A percentile compares a stretch with the other conserved stretches of the same genome.
These are phyloP conservation scores for Penicillium subrubescens DNA, from an alignment of 495 filamentous ascomycete species.

Conservation along the genomic window DNA sequence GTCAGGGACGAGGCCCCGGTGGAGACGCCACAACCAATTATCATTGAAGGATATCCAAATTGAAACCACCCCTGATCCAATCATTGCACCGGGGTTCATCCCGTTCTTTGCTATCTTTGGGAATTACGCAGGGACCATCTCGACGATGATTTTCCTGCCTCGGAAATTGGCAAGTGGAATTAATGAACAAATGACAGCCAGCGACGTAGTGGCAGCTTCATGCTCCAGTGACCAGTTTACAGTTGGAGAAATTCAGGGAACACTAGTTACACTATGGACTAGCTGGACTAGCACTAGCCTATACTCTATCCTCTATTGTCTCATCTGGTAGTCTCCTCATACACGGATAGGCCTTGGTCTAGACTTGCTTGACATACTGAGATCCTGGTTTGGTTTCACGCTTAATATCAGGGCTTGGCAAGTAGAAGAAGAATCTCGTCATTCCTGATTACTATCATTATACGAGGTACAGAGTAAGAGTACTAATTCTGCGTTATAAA, in stretches of 20 bases:
- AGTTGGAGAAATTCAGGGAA: background rate
- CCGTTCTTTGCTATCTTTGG: background rate
- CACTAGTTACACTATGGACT: too few species aligned
- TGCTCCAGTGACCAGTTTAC: background rate
- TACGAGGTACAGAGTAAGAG: background rate
- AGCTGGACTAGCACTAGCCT: background rate
- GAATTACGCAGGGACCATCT: background rate
- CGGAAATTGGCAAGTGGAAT: background rate
- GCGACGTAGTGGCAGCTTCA: background rate
- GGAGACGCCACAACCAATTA: background rate
- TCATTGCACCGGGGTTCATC: background rate
- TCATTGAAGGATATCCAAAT: conserved; percentile 5
- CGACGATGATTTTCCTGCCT: background rate
- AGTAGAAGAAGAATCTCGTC: background rate
- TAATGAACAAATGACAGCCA: background rate
- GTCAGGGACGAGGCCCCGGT: conserved; percentile 3
- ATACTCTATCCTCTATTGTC: background rate
- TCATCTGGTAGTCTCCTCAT: background rate
- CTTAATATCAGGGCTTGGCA: background rate
- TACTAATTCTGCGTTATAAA: background rate
- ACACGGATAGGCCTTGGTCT: background rate
- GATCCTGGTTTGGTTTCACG: background rate
- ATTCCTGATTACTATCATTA: background rate
- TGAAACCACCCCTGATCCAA: background rate
- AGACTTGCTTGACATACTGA: background rate